phyloP scores from a whole-genome alignment of 768 basidiomycete genomes.

The Collybia sp. region DNA sequence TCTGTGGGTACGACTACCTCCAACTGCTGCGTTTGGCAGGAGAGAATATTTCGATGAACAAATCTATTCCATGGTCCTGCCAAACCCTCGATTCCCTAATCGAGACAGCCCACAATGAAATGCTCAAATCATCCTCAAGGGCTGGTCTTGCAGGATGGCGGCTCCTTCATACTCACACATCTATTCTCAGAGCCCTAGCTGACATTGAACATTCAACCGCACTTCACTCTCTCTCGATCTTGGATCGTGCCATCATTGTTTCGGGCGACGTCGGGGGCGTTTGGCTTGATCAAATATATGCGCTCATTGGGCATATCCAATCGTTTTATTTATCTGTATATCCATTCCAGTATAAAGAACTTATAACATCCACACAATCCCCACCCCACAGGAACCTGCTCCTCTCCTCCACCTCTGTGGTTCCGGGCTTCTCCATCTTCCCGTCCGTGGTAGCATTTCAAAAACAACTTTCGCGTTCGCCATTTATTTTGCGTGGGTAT shows the following conservation, averaged over 20 bases:
- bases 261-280: conserved; percentile 69
- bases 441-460: conserved; percentile 61
- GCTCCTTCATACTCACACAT: conserved; percentile 72
- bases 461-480: conserved; percentile 32
- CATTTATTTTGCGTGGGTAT: conserved; percentile 73
- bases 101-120: no score
- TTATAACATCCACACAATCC: not conserved
- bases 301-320: conserved; percentile 62
- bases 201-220: conserved; percentile 23
- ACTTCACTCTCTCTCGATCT: conserved; percentile 43
- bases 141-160: conserved; percentile 43
- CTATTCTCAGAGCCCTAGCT: conserved; percentile 50
- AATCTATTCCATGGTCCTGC: no score
- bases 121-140: no score
- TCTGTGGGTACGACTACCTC: no score
- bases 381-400: conserved; percentile 3
- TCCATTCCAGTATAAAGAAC: not conserved
- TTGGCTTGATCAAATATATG: conserved; percentile 57
- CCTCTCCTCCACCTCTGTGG: conserved; percentile 18
- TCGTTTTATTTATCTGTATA: conserved; percentile 13
- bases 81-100: no score
- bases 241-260: conserved; percentile 83
- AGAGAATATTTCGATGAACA: no score
- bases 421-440: conserved; percentile 37
- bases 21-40: no score